Percentiles rank a stretch among this genome's conserved stretches.
phyloP scores from a whole-genome alignment of 2,329 filamentous ascomycete genomes.

The Paecilomyces variotii region DNA sequence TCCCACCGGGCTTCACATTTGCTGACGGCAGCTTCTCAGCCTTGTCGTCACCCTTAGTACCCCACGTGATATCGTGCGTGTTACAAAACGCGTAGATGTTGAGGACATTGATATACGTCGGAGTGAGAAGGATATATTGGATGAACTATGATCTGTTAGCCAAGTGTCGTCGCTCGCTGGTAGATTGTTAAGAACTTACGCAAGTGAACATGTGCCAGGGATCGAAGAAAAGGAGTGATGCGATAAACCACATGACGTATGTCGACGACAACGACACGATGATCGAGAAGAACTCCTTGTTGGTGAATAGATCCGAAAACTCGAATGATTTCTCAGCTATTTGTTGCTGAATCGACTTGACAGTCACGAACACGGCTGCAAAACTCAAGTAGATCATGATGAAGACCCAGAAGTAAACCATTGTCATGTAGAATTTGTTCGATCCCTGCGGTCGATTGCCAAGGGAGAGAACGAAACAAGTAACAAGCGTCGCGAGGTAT shows the following conservation, averaged over 20 bases:
- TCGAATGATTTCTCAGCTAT: constrained; percentile 57
- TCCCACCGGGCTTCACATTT: constrained; percentile 85
- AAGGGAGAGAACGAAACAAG: constrained; percentile 89
- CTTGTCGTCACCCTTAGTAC: constrained; percentile 96
- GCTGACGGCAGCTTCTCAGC: constrained; percentile 82
- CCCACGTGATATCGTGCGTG: constrained; percentile 96
- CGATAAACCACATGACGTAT: constrained; percentile 85
- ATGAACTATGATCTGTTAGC: constrained; percentile 49
- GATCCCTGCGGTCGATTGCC: constrained; percentile 93
- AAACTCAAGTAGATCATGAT: constrained; percentile 97
- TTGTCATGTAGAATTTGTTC: constrained; percentile 86
- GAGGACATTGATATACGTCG: constrained; percentile 95
- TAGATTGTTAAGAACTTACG: constrained; percentile 24
- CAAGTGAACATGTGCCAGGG: constrained; percentile 99
- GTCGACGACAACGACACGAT: constrained; percentile 89
- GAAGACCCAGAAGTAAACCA: constrained; percentile 96
- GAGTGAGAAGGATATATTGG: constrained; percentile 90
- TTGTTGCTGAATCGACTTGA: constrained; percentile 71
- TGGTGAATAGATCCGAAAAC: constrained; percentile 68
- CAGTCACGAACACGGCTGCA: constrained; percentile 88
- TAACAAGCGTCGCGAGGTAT: constrained; percentile 83
- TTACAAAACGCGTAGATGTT: constrained; percentile 98
- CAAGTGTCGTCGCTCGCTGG: constrained; percentile 1
- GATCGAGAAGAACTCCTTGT: constrained; percentile 83
- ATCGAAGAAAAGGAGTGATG: constrained; percentile 90